Conservation (phyloP, 1,139 yeast genomes). For the Pichia inconspicua region DNA sequence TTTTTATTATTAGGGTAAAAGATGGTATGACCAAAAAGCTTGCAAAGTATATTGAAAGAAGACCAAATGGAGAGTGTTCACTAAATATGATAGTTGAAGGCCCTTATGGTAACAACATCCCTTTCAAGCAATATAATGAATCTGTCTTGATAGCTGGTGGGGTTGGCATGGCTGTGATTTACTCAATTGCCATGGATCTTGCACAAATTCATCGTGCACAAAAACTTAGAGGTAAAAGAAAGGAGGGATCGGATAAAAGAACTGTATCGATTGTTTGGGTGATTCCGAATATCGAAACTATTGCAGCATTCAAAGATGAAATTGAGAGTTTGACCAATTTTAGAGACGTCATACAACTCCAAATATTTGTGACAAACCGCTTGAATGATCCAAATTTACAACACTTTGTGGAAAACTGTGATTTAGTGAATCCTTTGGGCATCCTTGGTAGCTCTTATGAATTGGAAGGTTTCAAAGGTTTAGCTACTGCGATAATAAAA, state of each 20-base stretch:
- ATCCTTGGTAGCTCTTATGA: background rate
- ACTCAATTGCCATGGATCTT: conserved; percentile 31
- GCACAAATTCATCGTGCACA: conserved; percentile 29
- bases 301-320: conserved; percentile 27
- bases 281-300: conserved; percentile 27
- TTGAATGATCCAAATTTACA: conserved; percentile 16
- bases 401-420: background rate
- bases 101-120: conserved; percentile 33
- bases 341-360: conserved; percentile 20
- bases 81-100: conserved; percentile 34
- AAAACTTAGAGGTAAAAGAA: conserved; percentile 19
- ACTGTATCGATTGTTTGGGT: conserved; percentile 27
- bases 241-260: conserved; percentile 4
- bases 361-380: conserved; percentile 23
- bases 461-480: conserved; percentile 1
- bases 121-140: conserved; percentile 31
- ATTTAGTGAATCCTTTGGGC: conserved; percentile 8
- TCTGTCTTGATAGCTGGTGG: conserved; percentile 36
- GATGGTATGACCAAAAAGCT: conserved; percentile 31
- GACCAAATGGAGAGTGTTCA: conserved; percentile 22
- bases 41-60: conserved; percentile 25
- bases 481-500: background rate
- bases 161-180: conserved; percentile 34
- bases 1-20: conserved; percentile 32
- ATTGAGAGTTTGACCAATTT: conserved; percentile 21